Conservation (phyloP, 257 asterid species). For the Nicotiana tomentosiformis region DNA sequence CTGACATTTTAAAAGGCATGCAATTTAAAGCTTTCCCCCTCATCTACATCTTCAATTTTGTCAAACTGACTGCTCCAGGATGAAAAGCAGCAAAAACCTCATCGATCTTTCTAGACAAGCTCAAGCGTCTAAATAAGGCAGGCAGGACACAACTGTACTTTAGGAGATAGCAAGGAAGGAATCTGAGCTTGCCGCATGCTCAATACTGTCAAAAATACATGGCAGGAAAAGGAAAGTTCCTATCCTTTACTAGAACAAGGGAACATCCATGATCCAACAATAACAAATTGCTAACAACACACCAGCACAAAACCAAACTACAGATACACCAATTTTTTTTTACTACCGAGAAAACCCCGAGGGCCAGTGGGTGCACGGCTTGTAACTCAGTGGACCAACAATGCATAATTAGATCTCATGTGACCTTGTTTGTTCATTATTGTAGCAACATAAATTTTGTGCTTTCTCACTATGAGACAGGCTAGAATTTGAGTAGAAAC, state of each 20-base stretch:
- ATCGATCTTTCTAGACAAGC: background rate
- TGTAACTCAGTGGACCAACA: background rate
- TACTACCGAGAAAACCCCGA: too few species aligned
- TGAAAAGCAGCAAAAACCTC: background rate
- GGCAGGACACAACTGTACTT: background rate
- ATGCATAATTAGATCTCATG: background rate
- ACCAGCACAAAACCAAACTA: background rate
- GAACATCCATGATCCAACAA: background rate
- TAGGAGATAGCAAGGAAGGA: background rate
- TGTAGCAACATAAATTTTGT: background rate
- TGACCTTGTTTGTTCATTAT: background rate
- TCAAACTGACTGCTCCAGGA: background rate
- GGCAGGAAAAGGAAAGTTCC: background rate
- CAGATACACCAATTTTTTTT: background rate
- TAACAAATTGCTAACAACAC: background rate
- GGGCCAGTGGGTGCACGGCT: too few species aligned
- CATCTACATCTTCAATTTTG: background rate
- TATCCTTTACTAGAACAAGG: background rate
- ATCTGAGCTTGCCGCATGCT: background rate
- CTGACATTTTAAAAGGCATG: background rate
- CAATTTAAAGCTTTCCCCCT: background rate
- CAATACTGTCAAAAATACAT: background rate
- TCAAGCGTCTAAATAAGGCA: background rate
- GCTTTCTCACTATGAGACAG: background rate
- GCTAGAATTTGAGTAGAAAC: background rate